These are phyloP conservation scores for Thuja plicata DNA, from an alignment of 83 land plant genomes.

Conservation along the genomic window DNA sequence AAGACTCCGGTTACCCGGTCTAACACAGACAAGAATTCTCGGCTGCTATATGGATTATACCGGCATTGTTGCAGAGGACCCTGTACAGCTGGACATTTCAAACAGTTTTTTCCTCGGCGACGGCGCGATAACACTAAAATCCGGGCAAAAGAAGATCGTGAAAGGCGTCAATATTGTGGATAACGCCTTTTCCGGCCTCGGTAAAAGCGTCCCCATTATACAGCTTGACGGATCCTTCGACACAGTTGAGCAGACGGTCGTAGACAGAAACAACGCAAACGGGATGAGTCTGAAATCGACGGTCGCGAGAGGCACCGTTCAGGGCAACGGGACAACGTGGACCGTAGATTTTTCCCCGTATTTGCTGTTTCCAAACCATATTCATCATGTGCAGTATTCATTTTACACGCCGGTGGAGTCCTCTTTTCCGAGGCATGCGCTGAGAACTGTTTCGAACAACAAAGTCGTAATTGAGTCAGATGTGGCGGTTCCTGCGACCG, in stretches of 20 bases:
- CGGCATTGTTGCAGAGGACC: conserved; percentile 79
- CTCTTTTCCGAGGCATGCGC: conserved; percentile 45
- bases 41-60: conserved; percentile 76
- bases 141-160: conserved; percentile 31
- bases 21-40: conserved; percentile 68
- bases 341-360: conserved; percentile 48
- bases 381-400: conserved; percentile 69
- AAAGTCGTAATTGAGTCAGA: conserved; percentile 48
- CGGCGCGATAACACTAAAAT: conserved; percentile 52
- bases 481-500: conserved; percentile 44
- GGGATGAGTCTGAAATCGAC: conserved; percentile 78
- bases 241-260: conserved; percentile 46
- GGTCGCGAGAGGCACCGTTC: conserved; percentile 41
- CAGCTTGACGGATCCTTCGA: conserved; percentile 58
- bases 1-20: conserved; percentile 54
- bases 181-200: conserved; percentile 68
- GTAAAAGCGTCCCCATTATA: conserved; percentile 46
- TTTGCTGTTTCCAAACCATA: conserved; percentile 61
- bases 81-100: conserved; percentile 63
- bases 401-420: conserved; percentile 16
- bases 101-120: conserved; percentile 72
- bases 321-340: conserved; percentile 57
- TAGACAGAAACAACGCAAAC: conserved; percentile 62
- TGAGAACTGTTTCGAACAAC: conserved; percentile 54
- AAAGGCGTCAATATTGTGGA: conserved; percentile 55